Evolutionary conservation across 2,329 filamentous ascomycete species (phyloP), one percentile per base, ranked within the genome.

Genomic region (Fusarium napiforme): DNA sequence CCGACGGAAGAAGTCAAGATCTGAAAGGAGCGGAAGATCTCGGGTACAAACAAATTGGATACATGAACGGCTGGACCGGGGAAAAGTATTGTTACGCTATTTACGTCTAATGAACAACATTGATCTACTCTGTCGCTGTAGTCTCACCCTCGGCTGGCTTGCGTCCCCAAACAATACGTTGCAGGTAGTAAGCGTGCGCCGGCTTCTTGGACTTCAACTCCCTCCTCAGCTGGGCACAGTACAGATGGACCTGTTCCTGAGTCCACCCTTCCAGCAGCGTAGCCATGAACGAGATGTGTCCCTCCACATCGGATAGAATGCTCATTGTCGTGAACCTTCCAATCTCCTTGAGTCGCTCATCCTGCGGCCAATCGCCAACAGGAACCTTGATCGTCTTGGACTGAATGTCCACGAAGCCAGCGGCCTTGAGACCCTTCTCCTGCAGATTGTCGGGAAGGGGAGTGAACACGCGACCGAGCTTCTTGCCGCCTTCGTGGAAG

Each of bases 231-330:
- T 81, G 77, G 2, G 77, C 75, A 11, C 82, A 78, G 53, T 81
- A 83, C 10, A 79, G 67, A 5, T 78, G 60, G 4, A 82, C 78
- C 61, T 84, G 78, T 21, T 80, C 76, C 12, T 68, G 71, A 1
- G 75, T 71, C 82, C 82, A 84, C 1, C 81, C 80, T 26, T 82
- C 80, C 39, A 84, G 78, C 10, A 82, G 72, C 21, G 59, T 68
- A 10, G 77, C 78, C 71, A 83, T 79, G 40, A 79, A 82, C 12
- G 78, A 37, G 10, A 79, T 75, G 28, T 77, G 77, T 14, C 82
- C 82, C 57, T 83, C 81, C 5, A 81, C 75, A 34, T 83, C 81
- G 21, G 81, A 78, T n/a, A 80, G 71, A 5, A 83, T 69, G 3
- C 80, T 77, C n/a, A 81, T 61, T 4, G 78, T 76, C 2, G 76